Conservation (phyloP, 352 stramenopile genomes). For the Pythium phragmitis region DNA sequence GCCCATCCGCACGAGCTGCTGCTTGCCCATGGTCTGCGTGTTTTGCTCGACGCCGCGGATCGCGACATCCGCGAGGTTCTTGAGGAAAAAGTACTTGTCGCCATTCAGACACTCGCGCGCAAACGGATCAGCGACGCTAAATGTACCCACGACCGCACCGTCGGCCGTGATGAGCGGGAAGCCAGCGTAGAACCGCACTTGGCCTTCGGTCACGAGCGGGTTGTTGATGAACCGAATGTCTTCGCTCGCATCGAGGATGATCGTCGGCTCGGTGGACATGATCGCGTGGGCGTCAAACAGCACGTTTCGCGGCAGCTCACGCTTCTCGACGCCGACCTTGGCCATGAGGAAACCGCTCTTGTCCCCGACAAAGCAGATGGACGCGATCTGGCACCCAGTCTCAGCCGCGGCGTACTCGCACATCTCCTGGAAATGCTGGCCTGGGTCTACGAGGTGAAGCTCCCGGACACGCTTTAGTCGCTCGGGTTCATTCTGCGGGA, state of each 20-base stretch:
- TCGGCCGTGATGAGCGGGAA: constrained; percentile 77
- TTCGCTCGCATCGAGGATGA: constrained; percentile 78
- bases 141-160: constrained; percentile 63
- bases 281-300: constrained; percentile 80
- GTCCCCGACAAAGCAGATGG: constrained; percentile 84
- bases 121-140: constrained; percentile 77
- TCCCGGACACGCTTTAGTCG: constrained; percentile 72
- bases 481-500: constrained; percentile 60
- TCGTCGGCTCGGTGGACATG: constrained; percentile 73
- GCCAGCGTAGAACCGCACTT: constrained; percentile 81
- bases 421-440: constrained; percentile 86
- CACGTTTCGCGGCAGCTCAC: constrained; percentile 75
- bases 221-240: constrained; percentile 82
- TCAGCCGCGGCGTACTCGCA: constrained; percentile 82
- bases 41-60: constrained; percentile 82
- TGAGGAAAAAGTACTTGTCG: constrained; percentile 83
- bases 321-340: constrained; percentile 74
- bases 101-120: constrained; percentile 68
- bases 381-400: constrained; percentile 76
- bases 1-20: constrained; percentile 16
- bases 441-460: constrained; percentile 73
- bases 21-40: constrained; percentile 38
- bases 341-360: constrained; percentile 85
- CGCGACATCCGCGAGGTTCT: constrained; percentile 77
- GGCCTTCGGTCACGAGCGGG: constrained; percentile 68